Percentiles rank a stretch among this genome's conserved stretches.
phyloP scores from a whole-genome alignment of 139 green algal species.

The Dunaliella sp. region DNA sequence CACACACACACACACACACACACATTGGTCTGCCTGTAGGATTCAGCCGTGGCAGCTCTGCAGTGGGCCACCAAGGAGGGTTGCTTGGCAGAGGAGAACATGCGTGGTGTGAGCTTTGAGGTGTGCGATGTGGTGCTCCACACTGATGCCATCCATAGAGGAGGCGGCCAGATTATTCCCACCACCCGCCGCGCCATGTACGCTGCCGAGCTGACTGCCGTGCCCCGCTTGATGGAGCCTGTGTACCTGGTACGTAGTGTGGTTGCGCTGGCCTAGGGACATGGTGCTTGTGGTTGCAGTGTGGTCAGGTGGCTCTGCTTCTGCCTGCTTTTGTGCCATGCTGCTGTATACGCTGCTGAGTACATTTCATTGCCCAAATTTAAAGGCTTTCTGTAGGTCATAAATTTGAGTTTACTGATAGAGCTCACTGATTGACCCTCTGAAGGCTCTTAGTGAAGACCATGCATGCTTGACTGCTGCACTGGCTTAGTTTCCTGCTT shows the following conservation, averaged over 20 bases:
- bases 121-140: constrained; percentile 94
- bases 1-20: background rate
- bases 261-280: too few relatives aligned
- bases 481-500: too few relatives aligned
- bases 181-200: constrained; percentile 93
- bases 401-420: too few relatives aligned
- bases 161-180: constrained; percentile 99
- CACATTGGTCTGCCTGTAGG: constrained; percentile 22
- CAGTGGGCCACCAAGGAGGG: constrained; percentile 99
- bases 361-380: too few relatives aligned
- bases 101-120: constrained; percentile 95
- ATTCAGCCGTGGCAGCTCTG: constrained; percentile 92
- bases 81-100: constrained; percentile 98
- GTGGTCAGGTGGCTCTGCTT: too few relatives aligned
- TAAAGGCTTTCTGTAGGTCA: too few relatives aligned
- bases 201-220: constrained; percentile 85
- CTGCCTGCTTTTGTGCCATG: too few relatives aligned
- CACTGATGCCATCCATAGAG: constrained; percentile 97
- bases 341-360: too few relatives aligned
- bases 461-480: too few relatives aligned
- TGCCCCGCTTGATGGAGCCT: constrained; percentile 92
- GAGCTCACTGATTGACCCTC: too few relatives aligned
- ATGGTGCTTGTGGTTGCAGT: too few relatives aligned
- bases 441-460: too few relatives aligned
- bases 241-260: constrained; percentile 84